Percentiles rank a stretch among this genome's conserved stretches.
Evolutionary conservation across 129 eudicot species (phyloP).

Genomic region (Kitagawia praeruptora): DNA sequence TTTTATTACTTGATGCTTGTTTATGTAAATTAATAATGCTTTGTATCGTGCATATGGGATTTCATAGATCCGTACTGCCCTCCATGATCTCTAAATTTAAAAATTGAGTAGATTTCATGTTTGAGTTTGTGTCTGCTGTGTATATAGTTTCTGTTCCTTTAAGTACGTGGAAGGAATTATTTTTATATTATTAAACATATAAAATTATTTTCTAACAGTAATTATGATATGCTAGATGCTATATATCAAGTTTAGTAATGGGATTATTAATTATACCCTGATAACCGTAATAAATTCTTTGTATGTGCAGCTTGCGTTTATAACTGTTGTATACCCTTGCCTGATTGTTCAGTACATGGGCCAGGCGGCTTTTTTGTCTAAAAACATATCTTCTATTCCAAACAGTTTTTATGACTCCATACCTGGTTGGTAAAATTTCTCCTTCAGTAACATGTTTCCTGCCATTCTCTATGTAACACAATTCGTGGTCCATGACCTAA

Average conservation of each 20-base stretch:
- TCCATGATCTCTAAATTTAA: not conserved
- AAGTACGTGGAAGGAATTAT: not conserved
- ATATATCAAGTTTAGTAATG: not conserved
- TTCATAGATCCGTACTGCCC: not conserved
- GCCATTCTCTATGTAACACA: not conserved
- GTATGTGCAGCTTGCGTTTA: slow-evolving; percentile 70
- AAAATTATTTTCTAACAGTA: not conserved
- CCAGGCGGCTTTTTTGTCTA: slow-evolving; percentile 89
- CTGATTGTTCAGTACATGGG: slow-evolving; percentile 96
- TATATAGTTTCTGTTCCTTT: not conserved
- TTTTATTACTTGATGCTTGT: not conserved
- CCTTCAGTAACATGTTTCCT: not conserved
- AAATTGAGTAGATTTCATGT: not conserved
- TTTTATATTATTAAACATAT: not conserved
- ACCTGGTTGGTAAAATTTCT: slow-evolving; percentile 51
- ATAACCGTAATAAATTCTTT: not conserved
- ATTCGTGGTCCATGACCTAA: slow-evolving; percentile 5
- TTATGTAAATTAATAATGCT: not conserved
- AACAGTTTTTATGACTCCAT: slow-evolving; percentile 75
- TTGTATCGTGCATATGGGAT: not conserved
- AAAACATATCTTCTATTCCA: slow-evolving; percentile 52
- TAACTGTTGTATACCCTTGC: slow-evolving; percentile 62
- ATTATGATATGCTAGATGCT: not conserved
- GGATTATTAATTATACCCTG: not conserved
- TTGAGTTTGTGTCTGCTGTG: not conserved